Percentiles rank a stretch among this genome's conserved stretches.
These are phyloP conservation scores for Cryptosporidium viatorum DNA, from an alignment of 169 alveolate species.

Conservation along the genomic window DNA sequence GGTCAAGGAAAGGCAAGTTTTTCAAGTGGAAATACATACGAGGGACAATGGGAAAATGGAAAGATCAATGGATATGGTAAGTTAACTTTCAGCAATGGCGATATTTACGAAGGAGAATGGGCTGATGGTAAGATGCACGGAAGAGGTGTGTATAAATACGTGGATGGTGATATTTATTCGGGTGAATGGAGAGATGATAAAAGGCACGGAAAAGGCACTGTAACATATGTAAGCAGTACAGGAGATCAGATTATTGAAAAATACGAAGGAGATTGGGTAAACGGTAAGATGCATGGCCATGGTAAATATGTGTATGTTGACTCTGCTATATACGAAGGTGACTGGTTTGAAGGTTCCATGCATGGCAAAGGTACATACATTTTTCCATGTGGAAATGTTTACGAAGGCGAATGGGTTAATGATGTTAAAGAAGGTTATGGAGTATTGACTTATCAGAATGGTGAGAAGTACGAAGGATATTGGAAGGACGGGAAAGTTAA, in stretches of 20 bases:
- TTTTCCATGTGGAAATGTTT: slow-evolving; percentile 91
- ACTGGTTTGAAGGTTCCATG: slow-evolving; percentile 95
- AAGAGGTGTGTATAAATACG: slow-evolving; percentile 91
- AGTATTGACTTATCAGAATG: slow-evolving; percentile 87
- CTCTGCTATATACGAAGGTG: slow-evolving; percentile 95
- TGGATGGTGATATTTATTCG: slow-evolving; percentile 93
- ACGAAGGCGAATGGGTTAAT: slow-evolving; percentile 96
- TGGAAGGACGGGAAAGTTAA: slow-evolving; percentile 93
- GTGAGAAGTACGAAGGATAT: slow-evolving; percentile 93
- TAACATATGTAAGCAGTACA: slow-evolving; percentile 84
- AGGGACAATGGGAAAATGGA: slow-evolving; percentile 93
- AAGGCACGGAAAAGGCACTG: slow-evolving; percentile 94
- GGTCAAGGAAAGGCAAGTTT: slow-evolving; percentile 93
- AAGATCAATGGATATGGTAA: slow-evolving; percentile 92
- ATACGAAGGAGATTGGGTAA: slow-evolving; percentile 93
- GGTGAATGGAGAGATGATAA: slow-evolving; percentile 95
- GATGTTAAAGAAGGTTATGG: slow-evolving; percentile 94
- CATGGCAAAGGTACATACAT: slow-evolving; percentile 93
- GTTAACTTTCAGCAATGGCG: slow-evolving; percentile 92
- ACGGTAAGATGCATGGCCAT: slow-evolving; percentile 93
- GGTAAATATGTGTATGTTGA: slow-evolving; percentile 92
- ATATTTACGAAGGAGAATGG: slow-evolving; percentile 96
- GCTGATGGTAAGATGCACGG: slow-evolving; percentile 95
- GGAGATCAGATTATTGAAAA: slow-evolving; percentile 84
- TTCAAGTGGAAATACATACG: slow-evolving; percentile 89